These are phyloP conservation scores for Quercus robur DNA, from an alignment of 306 rosid species.

Conservation along the genomic window DNA sequence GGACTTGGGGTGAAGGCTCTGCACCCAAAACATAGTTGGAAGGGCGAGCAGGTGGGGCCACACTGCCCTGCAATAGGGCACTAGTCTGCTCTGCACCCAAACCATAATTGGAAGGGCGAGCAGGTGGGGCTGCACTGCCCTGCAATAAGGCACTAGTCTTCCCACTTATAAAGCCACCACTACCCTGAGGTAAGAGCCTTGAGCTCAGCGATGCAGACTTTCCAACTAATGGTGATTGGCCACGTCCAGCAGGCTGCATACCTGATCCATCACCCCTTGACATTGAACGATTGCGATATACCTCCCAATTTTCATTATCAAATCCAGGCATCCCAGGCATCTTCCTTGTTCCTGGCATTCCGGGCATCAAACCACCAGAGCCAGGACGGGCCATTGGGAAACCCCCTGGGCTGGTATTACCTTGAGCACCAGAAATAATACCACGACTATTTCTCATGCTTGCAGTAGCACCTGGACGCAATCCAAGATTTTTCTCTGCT, in stretches of 20 bases:
- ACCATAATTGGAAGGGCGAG: constrained; percentile 40
- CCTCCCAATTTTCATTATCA: constrained; percentile 92
- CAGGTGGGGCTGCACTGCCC: constrained; percentile 56
- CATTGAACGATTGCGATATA: constrained; percentile 58
- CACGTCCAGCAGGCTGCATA: constrained; percentile 59
- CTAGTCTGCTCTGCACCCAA: constrained; percentile 32
- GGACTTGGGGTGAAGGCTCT: constrained; percentile 45
- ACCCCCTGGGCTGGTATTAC: constrained; percentile 59
- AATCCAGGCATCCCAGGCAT: constrained; percentile 94
- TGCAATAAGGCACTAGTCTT: constrained; percentile 80
- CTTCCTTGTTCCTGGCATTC: constrained; percentile 93
- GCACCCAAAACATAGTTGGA: constrained; percentile 30
- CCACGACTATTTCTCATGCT: constrained; percentile 72
- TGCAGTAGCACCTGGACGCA: constrained; percentile 96
- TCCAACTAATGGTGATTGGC: constrained; percentile 54
- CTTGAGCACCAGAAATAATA: constrained; percentile 50
- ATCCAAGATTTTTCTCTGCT: constrained; percentile 93
- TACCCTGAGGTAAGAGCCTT: constrained; percentile 86
- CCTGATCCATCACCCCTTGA: constrained; percentile 64
- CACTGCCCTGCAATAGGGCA: constrained; percentile 78
- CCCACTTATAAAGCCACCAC: constrained; percentile 64
- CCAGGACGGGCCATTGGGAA: constrained; percentile 73
- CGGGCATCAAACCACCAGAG: constrained; percentile 96
- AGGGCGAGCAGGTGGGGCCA: constrained; percentile 49
- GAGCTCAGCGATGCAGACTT: constrained; percentile 56